Conservation (phyloP, 305 asterid genomes). For the Fraxinus sp. region DNA sequence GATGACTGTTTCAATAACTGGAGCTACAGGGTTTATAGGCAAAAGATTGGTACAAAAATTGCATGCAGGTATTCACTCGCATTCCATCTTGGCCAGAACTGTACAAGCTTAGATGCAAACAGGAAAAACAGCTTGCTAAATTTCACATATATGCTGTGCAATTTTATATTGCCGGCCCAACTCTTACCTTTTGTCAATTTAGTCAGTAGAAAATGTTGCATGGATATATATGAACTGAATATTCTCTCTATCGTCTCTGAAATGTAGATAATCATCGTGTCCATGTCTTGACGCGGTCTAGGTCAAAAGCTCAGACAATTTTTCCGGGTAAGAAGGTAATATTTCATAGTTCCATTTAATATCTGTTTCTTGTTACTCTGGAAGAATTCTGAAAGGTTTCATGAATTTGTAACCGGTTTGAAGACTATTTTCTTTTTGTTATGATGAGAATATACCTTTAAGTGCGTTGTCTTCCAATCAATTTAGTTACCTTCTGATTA, state of each 20-base stretch:
- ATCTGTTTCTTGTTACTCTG: neutral
- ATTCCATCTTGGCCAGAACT: neutral
- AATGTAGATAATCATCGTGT: conserved; percentile 72
- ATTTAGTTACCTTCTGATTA: neutral
- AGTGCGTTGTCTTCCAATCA: neutral
- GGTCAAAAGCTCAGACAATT: conserved; percentile 63
- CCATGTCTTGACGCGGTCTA: conserved; percentile 80
- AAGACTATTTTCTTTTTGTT: neutral
- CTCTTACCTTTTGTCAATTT: neutral
- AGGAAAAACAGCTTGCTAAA: neutral
- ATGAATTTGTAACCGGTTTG: conserved; percentile 8
- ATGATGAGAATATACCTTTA: neutral
- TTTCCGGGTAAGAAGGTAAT: conserved; percentile 99
- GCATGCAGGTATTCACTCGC: conserved; percentile 58
- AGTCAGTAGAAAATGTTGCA: neutral
- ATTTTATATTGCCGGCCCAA: neutral
- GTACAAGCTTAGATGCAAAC: neutral
- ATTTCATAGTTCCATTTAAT: conserved; percentile 31
- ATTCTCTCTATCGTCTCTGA: conserved; percentile 21
- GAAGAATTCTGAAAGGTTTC: neutral
- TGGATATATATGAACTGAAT: neutral
- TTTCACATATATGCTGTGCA: neutral
- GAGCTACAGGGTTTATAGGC: conserved; percentile 95
- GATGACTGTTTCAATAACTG: conserved; percentile 83
- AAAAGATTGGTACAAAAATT: conserved; percentile 86